These are phyloP conservation scores for Fomitopsis betulina DNA, from an alignment of 1,284 basidiomycete genomes.

Conservation along the genomic window DNA sequence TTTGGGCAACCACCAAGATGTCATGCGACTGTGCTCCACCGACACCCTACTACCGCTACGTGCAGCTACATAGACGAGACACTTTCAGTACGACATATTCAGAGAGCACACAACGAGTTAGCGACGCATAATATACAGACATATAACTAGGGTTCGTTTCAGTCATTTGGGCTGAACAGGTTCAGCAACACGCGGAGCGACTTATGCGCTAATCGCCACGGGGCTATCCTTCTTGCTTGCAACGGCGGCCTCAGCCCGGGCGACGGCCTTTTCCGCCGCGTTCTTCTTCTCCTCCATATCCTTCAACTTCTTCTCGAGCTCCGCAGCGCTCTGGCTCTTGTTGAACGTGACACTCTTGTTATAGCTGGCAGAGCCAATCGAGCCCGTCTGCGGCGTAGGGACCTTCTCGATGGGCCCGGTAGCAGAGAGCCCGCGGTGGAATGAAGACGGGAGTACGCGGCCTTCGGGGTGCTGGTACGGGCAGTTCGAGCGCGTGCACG, in stretches of 20 bases:
- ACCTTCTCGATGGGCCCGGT: slow-evolving; percentile 56
- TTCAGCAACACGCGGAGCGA: not conserved
- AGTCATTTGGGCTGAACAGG: not conserved
- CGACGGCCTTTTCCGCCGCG: slow-evolving; percentile 54
- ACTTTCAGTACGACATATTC: not conserved
- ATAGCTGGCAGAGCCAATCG: slow-evolving; percentile 54
- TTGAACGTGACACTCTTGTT: slow-evolving; percentile 71
- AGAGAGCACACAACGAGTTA: not conserved
- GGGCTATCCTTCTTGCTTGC: slow-evolving; percentile 58
- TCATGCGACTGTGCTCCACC: slow-evolving; percentile 1
- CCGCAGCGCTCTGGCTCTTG: slow-evolving; percentile 38
- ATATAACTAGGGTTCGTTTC: not conserved
- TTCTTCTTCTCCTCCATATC: slow-evolving; percentile 53
- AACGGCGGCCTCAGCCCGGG: slow-evolving; percentile 53
- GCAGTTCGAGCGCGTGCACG: slow-evolving; percentile 75
- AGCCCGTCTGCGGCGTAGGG: slow-evolving; percentile 56
- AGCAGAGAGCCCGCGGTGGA: slow-evolving; percentile 70
- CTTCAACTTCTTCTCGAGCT: slow-evolving; percentile 52
- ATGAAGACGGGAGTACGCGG: slow-evolving; percentile 67
- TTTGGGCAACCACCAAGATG: not conserved
- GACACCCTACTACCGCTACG: not conserved
- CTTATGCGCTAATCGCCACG: slow-evolving; percentile 49
- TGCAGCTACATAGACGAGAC: not conserved
- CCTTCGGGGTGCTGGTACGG: slow-evolving; percentile 77
- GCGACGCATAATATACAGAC: not conserved